phyloP scores from a whole-genome alignment of 805 yeast species.

The Wickerhamomyces kurtzmanii region DNA sequence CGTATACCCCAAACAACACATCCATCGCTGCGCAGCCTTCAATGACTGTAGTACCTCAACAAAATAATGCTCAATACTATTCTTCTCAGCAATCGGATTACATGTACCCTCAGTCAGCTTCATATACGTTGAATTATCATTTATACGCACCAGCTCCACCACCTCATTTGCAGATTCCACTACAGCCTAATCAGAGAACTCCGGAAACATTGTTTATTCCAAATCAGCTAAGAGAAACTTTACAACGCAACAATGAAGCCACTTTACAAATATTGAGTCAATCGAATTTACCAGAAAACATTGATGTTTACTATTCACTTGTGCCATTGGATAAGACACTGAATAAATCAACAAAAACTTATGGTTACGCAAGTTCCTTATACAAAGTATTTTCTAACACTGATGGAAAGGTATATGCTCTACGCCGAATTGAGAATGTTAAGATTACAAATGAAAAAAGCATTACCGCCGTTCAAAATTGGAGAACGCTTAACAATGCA shows the following conservation, averaged over 20 bases:
- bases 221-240: conserved; percentile 56
- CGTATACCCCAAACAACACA: conserved; percentile 1
- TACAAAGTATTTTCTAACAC: conserved; percentile 74
- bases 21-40: conserved; percentile 3
- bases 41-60: conserved; percentile 1
- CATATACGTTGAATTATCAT: conserved; percentile 67
- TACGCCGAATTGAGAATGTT: conserved; percentile 63
- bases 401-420: conserved; percentile 70
- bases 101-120: conserved; percentile 5
- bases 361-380: conserved; percentile 48
- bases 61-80: conserved; percentile 6
- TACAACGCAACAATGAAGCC: conserved; percentile 72
- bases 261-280: conserved; percentile 58
- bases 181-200: conserved; percentile 64
- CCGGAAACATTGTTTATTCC: conserved; percentile 65
- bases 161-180: conserved; percentile 50
- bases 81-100: conserved; percentile 6
- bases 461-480: conserved; percentile 49
- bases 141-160: conserved; percentile 87
- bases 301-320: conserved; percentile 76
- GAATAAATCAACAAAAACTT: conserved; percentile 23
- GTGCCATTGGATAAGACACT: conserved; percentile 63
- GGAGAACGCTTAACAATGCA: conserved; percentile 50
- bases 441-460: conserved; percentile 46
- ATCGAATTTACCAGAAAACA: conserved; percentile 58